Evolutionary conservation across 495 filamentous ascomycete species (phyloP).

Genomic region (Tuber calosporum): DNA sequence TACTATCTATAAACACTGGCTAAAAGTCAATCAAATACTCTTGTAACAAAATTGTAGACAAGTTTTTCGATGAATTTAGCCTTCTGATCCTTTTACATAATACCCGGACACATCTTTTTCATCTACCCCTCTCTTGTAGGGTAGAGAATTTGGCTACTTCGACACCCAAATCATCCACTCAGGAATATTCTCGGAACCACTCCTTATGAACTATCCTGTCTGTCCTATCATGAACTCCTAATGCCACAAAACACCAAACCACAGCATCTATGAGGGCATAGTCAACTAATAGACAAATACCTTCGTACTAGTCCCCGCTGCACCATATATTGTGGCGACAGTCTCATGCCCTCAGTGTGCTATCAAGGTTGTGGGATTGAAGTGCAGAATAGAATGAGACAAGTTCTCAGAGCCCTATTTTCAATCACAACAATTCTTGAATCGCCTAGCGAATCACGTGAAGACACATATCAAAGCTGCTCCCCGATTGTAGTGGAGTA

Average conservation of each 20-base stretch:
- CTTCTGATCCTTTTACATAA: constrained; percentile 81
- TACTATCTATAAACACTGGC: too few species aligned
- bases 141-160: constrained; percentile 78
- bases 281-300: constrained; percentile 91
- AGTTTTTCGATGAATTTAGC: constrained; percentile 81
- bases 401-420: constrained; percentile 71
- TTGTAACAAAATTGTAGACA: constrained; percentile 74
- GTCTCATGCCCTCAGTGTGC: constrained; percentile 65
- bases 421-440: constrained; percentile 69
- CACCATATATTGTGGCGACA: constrained; percentile 46
- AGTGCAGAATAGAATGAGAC: constrained; percentile 58
- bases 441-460: constrained; percentile 65
- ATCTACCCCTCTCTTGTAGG: constrained; percentile 73
- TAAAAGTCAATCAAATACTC: too few species aligned
- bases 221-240: constrained; percentile 79
- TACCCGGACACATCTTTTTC: constrained; percentile 83
- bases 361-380: constrained; percentile 59
- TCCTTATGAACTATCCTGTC: constrained; percentile 71
- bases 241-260: constrained; percentile 59
- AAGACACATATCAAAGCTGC: constrained; percentile 63
- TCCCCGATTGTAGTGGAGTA: constrained; percentile 74
- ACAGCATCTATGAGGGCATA: constrained; percentile 57
- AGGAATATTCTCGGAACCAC: constrained; percentile 75
- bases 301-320: constrained; percentile 57
- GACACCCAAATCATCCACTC: constrained; percentile 80